Conservation (phyloP, 1,284 basidiomycete species). For the Pholiota adiposa region DNA sequence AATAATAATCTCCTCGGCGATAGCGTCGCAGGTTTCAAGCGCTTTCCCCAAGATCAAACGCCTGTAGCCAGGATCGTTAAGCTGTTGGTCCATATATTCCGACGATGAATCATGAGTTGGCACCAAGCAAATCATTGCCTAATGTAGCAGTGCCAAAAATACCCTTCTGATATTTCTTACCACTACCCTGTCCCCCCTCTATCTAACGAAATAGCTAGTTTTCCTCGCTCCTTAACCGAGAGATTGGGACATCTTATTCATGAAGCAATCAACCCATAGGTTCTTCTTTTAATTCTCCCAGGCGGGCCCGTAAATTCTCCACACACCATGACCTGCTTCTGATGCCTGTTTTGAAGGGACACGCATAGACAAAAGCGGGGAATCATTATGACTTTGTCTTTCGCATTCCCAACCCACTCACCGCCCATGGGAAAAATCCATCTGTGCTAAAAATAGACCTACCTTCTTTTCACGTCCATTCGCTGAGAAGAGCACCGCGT, state of each 20-base stretch:
- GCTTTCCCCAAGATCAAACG: background rate
- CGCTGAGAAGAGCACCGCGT: background rate
- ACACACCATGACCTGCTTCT: background rate
- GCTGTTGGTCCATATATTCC: background rate
- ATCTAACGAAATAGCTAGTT: background rate
- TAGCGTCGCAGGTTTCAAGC: background rate
- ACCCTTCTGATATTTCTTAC: background rate
- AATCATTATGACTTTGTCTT: background rate
- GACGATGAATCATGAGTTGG: background rate
- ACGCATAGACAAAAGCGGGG: conserved; percentile 4
- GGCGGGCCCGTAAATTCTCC: conserved; percentile 6
- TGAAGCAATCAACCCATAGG: background rate
- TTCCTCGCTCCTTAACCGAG: conserved; percentile 3
- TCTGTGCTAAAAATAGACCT: background rate
- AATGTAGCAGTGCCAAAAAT: background rate
- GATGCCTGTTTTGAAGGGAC: conserved; percentile 1
- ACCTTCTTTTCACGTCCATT: background rate
- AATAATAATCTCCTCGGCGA: conserved; percentile 9
- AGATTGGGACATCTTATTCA: conserved; percentile 3
- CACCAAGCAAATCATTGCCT: background rate
- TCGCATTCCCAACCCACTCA: background rate
- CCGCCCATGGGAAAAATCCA: background rate
- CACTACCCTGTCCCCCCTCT: background rate
- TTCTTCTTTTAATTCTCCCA: conserved; percentile 2
- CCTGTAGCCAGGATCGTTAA: background rate